phyloP scores from a whole-genome alignment of 1,139 yeast genomes.

The Protomyces inouyei region DNA sequence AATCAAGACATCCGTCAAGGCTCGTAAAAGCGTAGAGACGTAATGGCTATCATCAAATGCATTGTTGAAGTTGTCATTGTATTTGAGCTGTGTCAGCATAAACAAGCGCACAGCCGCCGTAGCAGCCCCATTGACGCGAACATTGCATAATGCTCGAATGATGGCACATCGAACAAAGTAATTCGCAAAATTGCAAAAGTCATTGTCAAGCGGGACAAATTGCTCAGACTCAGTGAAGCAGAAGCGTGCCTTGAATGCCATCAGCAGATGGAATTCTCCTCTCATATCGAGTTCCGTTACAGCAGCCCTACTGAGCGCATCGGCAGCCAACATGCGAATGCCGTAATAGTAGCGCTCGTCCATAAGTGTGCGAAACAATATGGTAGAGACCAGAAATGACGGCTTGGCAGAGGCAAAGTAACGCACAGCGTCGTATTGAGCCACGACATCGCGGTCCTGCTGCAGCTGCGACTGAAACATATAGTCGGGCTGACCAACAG shows the following conservation, averaged over 20 bases:
- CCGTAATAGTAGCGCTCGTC: conserved; percentile 87
- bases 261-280: conserved; percentile 68
- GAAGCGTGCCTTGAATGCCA: conserved; percentile 62
- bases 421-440: conserved; percentile 78
- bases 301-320: conserved; percentile 66
- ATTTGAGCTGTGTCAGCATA: conserved; percentile 65
- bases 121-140: conserved; percentile 56
- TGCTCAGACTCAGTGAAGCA: conserved; percentile 59
- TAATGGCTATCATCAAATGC: conserved; percentile 70
- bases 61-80: conserved; percentile 81
- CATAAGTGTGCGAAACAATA: conserved; percentile 71
- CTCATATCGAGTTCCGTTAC: conserved; percentile 57
- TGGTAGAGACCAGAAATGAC: conserved; percentile 63
- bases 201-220: conserved; percentile 67
- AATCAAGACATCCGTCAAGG: conserved; percentile 42
- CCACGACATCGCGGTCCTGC: conserved; percentile 94
- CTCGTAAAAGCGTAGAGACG: conserved; percentile 53
- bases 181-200: conserved; percentile 63
- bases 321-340: conserved; percentile 79
- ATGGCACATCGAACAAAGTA: conserved; percentile 69
- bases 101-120: conserved; percentile 64
- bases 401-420: conserved; percentile 67
- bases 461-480: conserved; percentile 92
- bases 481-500: conserved; percentile 85
- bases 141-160: conserved; percentile 55